These are phyloP conservation scores for Parascedosporium putredinis DNA, from an alignment of 2,329 filamentous ascomycete genomes.

Conservation along the genomic window DNA sequence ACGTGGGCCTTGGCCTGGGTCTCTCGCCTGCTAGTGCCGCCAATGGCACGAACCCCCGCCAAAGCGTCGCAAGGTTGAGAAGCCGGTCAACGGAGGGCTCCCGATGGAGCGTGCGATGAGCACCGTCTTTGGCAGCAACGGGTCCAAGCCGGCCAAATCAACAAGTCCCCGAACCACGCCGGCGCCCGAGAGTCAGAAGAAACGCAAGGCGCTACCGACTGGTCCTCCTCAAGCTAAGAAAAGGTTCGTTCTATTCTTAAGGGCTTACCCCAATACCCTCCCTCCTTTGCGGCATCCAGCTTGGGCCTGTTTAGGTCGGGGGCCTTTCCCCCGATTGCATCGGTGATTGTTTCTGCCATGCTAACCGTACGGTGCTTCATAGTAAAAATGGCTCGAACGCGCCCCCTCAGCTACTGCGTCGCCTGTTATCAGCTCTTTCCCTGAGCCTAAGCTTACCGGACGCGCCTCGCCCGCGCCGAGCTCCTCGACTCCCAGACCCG, in stretches of 20 bases:
- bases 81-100: conserved; percentile 25
- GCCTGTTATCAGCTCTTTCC: conserved; percentile 59
- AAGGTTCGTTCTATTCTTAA: conserved; percentile 45
- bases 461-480: conserved; percentile 51
- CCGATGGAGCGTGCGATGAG: conserved; percentile 61
- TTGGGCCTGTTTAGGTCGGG: no score
- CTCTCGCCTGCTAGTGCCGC: conserved; percentile 46
- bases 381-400: conserved; percentile 30
- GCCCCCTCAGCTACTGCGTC: conserved; percentile 68
- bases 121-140: conserved; percentile 36
- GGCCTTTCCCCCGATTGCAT: no score
- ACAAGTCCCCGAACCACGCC: conserved; percentile 62
- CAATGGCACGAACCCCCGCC: conserved; percentile 45
- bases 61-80: conserved; percentile 78
- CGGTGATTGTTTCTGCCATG: no score
- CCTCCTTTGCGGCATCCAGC: no score
- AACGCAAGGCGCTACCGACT: conserved; percentile 52
- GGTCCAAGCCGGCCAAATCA: conserved; percentile 18
- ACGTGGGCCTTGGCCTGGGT: conserved; percentile 49
- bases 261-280: no score
- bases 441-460: conserved; percentile 44
- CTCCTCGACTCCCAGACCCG: conserved; percentile 44
- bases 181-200: conserved; percentile 60
- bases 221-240: conserved; percentile 67
- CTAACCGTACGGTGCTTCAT: no score